Evolutionary conservation across 2,329 filamentous ascomycete genomes (phyloP), one percentile per base, ranked within the genome.

Genomic region (Sporothrix mexicana): DNA sequence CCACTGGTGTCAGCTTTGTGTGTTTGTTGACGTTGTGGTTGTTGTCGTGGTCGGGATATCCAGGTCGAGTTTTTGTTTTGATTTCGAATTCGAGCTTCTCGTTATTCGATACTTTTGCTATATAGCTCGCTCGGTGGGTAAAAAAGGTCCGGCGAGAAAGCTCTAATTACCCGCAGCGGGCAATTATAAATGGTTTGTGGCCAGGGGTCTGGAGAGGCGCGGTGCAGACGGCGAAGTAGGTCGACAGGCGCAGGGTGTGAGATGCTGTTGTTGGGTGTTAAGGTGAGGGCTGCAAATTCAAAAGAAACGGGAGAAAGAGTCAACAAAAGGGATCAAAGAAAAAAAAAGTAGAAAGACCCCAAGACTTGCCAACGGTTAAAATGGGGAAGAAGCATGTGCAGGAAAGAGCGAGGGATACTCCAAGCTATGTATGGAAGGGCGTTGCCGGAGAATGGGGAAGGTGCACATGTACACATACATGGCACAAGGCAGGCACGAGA

Each of bases 361-460:
- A 25, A 17, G 15, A 25, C 45, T 41, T 51, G 59, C 17, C 13
- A 53, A 25, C 20, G n/a, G n/a, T 20, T 30, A 70, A 17, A 61
- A 61, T 51, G 13, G 3, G 15, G 23, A 59, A 61, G 45, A 57
- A 51, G 15, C 17, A 7, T 6, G 17, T 53, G 59, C 17, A 71
- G 57, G 45, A n/a, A 55, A 45, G 36, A 62, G 30, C 45, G 57
- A 55, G 36, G 51, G 20, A 71, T 15, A 51, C n/a, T 17, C 45
- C 13, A 53, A 71, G 43, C 41, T 67, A 55, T 69, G 47, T 53
- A 49, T 20, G 43, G 4, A 20, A 8, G 43, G 20, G 2, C 9
- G 15, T 17, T 47, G 62, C 43, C 17, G 43, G 43, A 49, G 62
- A 66, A 66, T 49, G 43, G 62, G 43, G 62, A 66, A 66, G 43